phyloP scores from a whole-genome alignment of 1,284 basidiomycete genomes.

The Earliella scabrosa region DNA sequence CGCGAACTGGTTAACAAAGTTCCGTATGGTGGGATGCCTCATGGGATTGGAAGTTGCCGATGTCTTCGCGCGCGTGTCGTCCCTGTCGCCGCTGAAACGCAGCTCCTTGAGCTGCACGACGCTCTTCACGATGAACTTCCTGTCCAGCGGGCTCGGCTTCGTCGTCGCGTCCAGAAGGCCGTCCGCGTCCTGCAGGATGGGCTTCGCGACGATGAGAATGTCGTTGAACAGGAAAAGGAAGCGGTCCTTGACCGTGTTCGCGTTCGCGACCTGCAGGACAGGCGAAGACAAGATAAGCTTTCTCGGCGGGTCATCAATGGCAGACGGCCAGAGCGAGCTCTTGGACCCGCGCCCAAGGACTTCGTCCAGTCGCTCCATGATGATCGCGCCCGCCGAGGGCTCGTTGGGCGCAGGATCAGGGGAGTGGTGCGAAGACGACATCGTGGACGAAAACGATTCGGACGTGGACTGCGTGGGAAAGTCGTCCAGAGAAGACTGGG shows the following conservation, averaged over 20 bases:
- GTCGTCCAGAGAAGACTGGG: slow-evolving; percentile 65
- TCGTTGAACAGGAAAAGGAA: slow-evolving; percentile 97
- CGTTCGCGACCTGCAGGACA: slow-evolving; percentile 92
- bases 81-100: slow-evolving; percentile 68
- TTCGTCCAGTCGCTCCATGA: slow-evolving; percentile 74
- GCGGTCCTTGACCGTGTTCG: slow-evolving; percentile 94
- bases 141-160: slow-evolving; percentile 74
- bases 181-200: slow-evolving; percentile 67
- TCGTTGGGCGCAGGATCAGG: slow-evolving; percentile 33
- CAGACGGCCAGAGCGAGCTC: slow-evolving; percentile 63
- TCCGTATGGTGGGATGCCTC: slow-evolving; percentile 63
- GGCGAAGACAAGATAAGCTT: slow-evolving; percentile 85
- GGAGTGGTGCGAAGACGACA: slow-evolving; percentile 50
- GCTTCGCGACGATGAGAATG: slow-evolving; percentile 86
- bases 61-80: slow-evolving; percentile 53
- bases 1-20: slow-evolving; percentile 77
- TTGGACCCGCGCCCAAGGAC: slow-evolving; percentile 63
- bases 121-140: slow-evolving; percentile 87
- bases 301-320: slow-evolving; percentile 84
- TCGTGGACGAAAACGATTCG: slow-evolving; percentile 46
- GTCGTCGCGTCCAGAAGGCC: slow-evolving; percentile 59
- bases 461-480: slow-evolving; percentile 55
- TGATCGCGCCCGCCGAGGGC: slow-evolving; percentile 42
- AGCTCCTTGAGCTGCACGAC: slow-evolving; percentile 81
- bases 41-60: slow-evolving; percentile 39